phyloP scores from a whole-genome alignment of 2,329 filamentous ascomycete species.

The Amesomyces nigricolor region DNA sequence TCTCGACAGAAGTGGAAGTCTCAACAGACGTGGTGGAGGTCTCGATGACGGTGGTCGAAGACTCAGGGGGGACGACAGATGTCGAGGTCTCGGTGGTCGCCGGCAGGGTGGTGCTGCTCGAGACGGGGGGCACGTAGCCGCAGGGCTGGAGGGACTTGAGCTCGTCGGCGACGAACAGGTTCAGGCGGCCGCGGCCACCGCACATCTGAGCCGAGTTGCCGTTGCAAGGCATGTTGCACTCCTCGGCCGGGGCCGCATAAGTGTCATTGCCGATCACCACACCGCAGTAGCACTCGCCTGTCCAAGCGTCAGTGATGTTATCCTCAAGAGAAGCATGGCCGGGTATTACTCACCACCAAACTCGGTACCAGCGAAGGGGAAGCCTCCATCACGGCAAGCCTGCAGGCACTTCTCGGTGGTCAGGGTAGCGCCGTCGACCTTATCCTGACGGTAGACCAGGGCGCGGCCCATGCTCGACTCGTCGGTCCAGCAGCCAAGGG shows the following conservation, averaged over 20 bases:
- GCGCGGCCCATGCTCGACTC: slow-evolving; percentile 38
- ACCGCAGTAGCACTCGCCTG: slow-evolving; percentile 45
- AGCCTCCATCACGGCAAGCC: slow-evolving; percentile 40
- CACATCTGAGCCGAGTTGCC: slow-evolving; percentile 41
- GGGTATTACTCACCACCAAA: slow-evolving; percentile 31
- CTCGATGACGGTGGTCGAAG: slow-evolving; percentile 13
- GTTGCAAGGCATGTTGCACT: slow-evolving; percentile 48
- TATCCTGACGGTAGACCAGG: slow-evolving; percentile 39
- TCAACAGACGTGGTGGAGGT: slow-evolving; percentile 12
- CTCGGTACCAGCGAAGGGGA: slow-evolving; percentile 45
- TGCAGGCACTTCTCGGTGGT: slow-evolving; percentile 40
- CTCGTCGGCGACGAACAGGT: slow-evolving; percentile 43
- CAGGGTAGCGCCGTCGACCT: slow-evolving; percentile 33
- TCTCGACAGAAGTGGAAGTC: slow-evolving; percentile 20
- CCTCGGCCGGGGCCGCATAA: slow-evolving; percentile 29
- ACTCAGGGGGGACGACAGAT: slow-evolving; percentile 15
- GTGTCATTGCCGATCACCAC: slow-evolving; percentile 48
- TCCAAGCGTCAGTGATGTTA: neutral
- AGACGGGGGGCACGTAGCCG: slow-evolving; percentile 31
- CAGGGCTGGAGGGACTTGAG: slow-evolving; percentile 48
- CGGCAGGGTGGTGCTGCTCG: slow-evolving; percentile 19
- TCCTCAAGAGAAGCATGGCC: no score
- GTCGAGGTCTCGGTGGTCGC: slow-evolving; percentile 5
- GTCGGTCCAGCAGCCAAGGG: slow-evolving; percentile 58
- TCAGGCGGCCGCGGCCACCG: slow-evolving; percentile 40